Evolutionary conservation across 202 grass and related monocot species (phyloP).

Genomic region (Musa balbisiana): DNA sequence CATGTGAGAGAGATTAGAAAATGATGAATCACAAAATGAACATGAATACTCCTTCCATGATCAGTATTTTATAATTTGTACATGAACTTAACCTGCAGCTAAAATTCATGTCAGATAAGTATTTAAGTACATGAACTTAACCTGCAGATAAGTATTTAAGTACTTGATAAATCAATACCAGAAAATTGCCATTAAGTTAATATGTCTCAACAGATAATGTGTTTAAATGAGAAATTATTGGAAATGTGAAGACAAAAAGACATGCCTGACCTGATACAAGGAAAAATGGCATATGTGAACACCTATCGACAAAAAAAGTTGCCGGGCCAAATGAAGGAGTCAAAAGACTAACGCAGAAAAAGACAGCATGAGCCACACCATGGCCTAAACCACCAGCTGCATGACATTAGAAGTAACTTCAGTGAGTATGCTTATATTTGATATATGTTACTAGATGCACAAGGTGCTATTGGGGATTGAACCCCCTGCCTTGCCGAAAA

Average conservation of each 20-base stretch:
- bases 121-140: not conserved
- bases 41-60: not conserved
- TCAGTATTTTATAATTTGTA: not conserved
- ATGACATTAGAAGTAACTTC: conserved; percentile 18
- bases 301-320: conserved; percentile 86
- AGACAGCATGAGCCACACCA: conserved; percentile 76
- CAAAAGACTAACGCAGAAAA: conserved; percentile 91
- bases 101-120: not conserved
- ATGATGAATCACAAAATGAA: not conserved
- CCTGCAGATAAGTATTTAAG: not conserved
- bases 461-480: no score
- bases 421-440: not conserved
- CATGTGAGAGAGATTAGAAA: not conserved
- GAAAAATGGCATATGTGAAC: conserved; percentile 84
- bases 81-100: not conserved
- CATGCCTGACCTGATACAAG: conserved; percentile 52
- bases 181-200: not conserved
- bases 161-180: not conserved
- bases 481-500: no score
- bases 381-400: conserved; percentile 98
- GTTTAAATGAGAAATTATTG: not conserved
- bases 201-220: not conserved
- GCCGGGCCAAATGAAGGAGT: conserved; percentile 85
- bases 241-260: not conserved
- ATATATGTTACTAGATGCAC: no score